Percentiles rank a stretch among this genome's conserved stretches.
Evolutionary conservation across 1,284 basidiomycete genomes (phyloP).

Genomic region (Coniferiporia weirii): DNA sequence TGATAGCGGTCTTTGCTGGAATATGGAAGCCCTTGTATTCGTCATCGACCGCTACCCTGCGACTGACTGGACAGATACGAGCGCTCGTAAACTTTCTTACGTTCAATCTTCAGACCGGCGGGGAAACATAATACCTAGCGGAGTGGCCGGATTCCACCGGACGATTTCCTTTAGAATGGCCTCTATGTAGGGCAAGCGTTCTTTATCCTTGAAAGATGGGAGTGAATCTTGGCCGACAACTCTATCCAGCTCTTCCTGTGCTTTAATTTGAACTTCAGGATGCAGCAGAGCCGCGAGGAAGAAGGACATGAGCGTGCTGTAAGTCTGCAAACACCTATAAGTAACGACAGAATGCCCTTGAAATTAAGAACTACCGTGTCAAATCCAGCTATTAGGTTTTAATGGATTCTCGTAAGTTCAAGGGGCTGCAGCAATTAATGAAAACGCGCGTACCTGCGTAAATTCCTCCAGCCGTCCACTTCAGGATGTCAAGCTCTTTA

Average conservation of each 20-base stretch:
- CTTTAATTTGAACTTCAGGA: constrained; percentile 35
- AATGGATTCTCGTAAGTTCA: constrained; percentile 19
- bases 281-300: constrained; percentile 35
- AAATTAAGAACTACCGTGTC: background rate
- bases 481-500: background rate
- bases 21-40: constrained; percentile 7
- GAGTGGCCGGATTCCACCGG: constrained; percentile 31
- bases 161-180: constrained; percentile 39
- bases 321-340: constrained; percentile 31
- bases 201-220: constrained; percentile 36
- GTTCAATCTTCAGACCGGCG: background rate
- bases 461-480: constrained; percentile 8
- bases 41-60: constrained; percentile 1
- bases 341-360: too few species aligned
- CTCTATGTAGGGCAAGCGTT: constrained; percentile 35
- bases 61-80: background rate
- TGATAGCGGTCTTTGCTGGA: background rate
- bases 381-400: constrained; percentile 3
- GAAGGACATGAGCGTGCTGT: constrained; percentile 44
- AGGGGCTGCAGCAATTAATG: background rate
- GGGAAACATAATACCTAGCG: constrained; percentile 21
- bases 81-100: background rate
- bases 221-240: constrained; percentile 35
- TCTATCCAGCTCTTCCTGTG: constrained; percentile 36
- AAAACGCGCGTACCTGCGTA: constrained; percentile 2